Evolutionary conservation across 768 basidiomycete species (phyloP), one percentile per base, ranked within the genome.

Genomic region (Cystofilobasidium capitatum): DNA sequence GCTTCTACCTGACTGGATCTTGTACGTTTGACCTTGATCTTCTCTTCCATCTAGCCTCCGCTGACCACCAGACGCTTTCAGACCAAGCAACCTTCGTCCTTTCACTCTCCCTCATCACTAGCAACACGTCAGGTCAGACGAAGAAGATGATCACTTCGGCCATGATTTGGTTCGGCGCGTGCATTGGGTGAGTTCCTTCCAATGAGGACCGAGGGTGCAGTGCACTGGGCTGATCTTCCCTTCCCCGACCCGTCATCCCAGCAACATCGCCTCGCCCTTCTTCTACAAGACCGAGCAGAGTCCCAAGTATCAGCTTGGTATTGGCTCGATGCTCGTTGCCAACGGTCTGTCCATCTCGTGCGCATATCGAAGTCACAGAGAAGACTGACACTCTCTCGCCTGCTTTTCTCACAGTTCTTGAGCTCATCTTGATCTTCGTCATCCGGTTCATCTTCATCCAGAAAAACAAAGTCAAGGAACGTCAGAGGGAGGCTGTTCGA

Each of bases 41-140:
- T 33, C 29, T 45, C 8, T 42, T 61, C 40, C 24, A 12, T 59
- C n/a, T 24, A 12, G 37, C 31, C 20, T 37, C 58, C n/a, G 31
- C 16, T 37, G 20, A 20, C 31, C n/a, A 14, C 58, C 24, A 17
- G 14, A 17, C 22, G 9, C 22, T 40, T 13, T 20, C 60, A 61
- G 60, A 76, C 62, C 76, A 77, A 63, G 64, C 73, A 8, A 73
- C 74, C 17, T 77, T 76, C 64, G 75, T 77, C n/a, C 51, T 77
- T 2, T 71, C 69, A 14, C 66, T 77, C 3, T 73, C 72, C 22
- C 74, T 81, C 26, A 75, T 80, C 57, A 78, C 79, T 6, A 75
- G 76, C 10, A 81, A 81, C 70, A 75, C 76, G 0, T 79, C 76
- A 17, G 80, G 80, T 12, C 77, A 77, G 62, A 77, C 78, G 31